Evolutionary conservation across 768 basidiomycete genomes (phyloP), one percentile per base, ranked within the genome.

Genomic region (Kockovaella imperatae): DNA sequence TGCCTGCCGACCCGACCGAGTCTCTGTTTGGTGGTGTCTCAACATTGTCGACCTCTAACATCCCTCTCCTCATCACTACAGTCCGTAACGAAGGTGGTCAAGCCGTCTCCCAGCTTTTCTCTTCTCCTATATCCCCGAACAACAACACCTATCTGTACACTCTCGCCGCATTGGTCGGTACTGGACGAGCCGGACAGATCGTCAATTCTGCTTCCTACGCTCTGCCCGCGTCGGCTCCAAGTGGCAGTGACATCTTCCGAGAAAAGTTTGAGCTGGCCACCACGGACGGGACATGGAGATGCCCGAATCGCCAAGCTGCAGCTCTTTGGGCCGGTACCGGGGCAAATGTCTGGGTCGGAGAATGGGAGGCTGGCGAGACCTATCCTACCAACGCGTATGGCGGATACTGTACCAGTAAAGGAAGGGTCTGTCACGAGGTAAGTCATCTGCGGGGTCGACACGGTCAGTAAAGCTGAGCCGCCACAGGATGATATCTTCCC

Each of bases 1-100:
- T 32, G 30, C 62, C 53, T 40, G 79, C 85, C 60, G 82, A 80
- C 2, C 76, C 77, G 30, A 78, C 83, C 17, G 31, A 40, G 10
- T 41, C 43, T 14, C 44, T 67, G 4, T 54, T 83, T 67, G 77
- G 77, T 14, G 77, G 79, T 3, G 59, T 79, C 4, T 84, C 83
- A 71, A 82, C 83, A 2, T 75, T 69, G 18, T 29, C 31, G 10
- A 60, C 64, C 47, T 15, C 20, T 7, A 13, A 29, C 18, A 85
- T 88, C 64, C 77, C 83, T 3, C 56, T 90, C 43, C 71, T 93
- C 24, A 68, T 89, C 42, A 80, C 86, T 5, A 84, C 79, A 14
- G 82, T 84, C 13, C 68, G 71, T 35, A 74, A 88, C 62, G 89
- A 93, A 60, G 86, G 82, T 0, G 85, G 77, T 2, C 69, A 72